Percentiles rank a stretch among this genome's conserved stretches.
These are phyloP conservation scores for Clitopilus passeckerianus DNA, from an alignment of 768 basidiomycete genomes.

Conservation along the genomic window DNA sequence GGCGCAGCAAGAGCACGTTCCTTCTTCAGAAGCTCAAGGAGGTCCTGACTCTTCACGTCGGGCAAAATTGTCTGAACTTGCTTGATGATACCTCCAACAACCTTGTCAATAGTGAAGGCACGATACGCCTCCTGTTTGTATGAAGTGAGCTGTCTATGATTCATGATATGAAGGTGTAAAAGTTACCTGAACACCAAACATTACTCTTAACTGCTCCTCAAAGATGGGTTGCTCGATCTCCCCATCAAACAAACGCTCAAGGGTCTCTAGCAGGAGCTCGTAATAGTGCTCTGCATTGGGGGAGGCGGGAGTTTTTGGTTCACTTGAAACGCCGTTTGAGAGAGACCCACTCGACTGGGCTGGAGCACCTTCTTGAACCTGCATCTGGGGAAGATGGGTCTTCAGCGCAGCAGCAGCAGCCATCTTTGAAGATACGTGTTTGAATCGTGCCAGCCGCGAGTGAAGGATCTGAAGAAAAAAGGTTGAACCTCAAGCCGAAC, in stretches of 20 bases:
- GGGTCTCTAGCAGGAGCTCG: constrained; percentile 76
- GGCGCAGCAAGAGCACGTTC: constrained; percentile 56
- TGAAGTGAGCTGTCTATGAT: neutral
- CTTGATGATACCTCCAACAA: constrained; percentile 85
- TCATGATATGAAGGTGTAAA: neutral
- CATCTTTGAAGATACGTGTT: constrained; percentile 54
- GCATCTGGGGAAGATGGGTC: neutral
- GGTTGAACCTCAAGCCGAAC: constrained; percentile 1
- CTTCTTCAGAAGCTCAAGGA: constrained; percentile 65
- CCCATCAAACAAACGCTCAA: constrained; percentile 88
- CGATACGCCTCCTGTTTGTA: constrained; percentile 65
- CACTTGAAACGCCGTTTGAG: constrained; percentile 3
- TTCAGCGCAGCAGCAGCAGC: constrained; percentile 19
- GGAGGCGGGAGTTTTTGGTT: constrained; percentile 23
- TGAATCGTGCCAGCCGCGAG: constrained; percentile 75
- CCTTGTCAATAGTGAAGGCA: constrained; percentile 91
- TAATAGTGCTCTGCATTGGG: constrained; percentile 68
- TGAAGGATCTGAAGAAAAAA: constrained; percentile 61
- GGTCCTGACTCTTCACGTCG: constrained; percentile 67
- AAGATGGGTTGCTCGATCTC: constrained; percentile 84
- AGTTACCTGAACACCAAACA: constrained; percentile 78
- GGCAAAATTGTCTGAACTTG: constrained; percentile 72
- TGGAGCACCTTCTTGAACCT: neutral
- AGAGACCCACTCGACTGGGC: neutral
- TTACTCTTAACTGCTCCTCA: constrained; percentile 85